Evolutionary conservation across 192 early-diverging fungal genomes (phyloP), one percentile per base, ranked within the genome.

Genomic region (Podila epicladia): DNA sequence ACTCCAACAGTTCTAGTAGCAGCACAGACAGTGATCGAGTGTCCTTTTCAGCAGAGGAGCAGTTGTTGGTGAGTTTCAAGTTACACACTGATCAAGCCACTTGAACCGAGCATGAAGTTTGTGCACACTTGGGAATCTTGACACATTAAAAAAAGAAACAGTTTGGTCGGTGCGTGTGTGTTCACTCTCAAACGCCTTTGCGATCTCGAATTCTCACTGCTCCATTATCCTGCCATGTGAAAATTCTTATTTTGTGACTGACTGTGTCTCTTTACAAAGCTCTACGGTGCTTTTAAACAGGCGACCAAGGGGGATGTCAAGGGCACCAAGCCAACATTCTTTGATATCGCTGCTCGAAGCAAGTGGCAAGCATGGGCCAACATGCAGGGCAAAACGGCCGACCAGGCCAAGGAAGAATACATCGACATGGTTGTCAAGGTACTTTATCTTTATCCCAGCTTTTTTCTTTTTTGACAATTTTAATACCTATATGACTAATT

Each of bases 281-380:
- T 80, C 22, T 80, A 80, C 32, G 77, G 77, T 31, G 77, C 77
- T 38, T 80, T 70, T 62, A 80, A 80, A 55, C 77, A 80, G 61
- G 77, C 77, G 2, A 80, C 67, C 28, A 69, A 73, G 32, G 71
- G 77, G 29, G 67, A 80, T 48, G 69, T 80, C 38, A 71, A 63
- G 15, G 66, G 67, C 0, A 15, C 58, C 3, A 80, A 80, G 49
- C 77, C 77, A n/a, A 59, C 77, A 0, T 69, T 80, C 62, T 80
- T 73, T 38, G 77, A 80, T 33, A 80, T 80, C 20, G 28, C 71
- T 9, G 77, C 71, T 8, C 48, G 77, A 58, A 80, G 77, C 71
- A 80, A 80, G 45, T 80, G 77, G 77, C 77, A 80, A 41, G 77
- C 77, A n/a, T 80, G 77, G 77, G 65, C 77, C 9, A 80, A 80